Evolutionary conservation across 768 basidiomycete species (phyloP).

Genomic region (Termitomyces sp.): DNA sequence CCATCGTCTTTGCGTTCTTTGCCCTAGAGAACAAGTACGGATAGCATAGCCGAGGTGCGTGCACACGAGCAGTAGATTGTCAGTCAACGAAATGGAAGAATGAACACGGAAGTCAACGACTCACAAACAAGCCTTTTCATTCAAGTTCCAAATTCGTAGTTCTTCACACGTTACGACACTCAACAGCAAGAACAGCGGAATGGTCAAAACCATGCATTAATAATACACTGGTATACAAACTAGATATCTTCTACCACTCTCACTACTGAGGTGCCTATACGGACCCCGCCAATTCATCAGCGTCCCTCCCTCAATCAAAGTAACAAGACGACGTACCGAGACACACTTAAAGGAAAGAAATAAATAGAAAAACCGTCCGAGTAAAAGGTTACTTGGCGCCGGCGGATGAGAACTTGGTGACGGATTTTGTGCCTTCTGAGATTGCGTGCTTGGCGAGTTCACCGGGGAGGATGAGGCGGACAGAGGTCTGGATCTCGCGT

Average conservation of each 20-base stretch:
- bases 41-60: no score
- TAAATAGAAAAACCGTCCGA: neutral
- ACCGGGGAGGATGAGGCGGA: conserved; percentile 93
- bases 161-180: no score
- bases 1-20: no score
- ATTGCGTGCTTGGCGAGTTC: conserved; percentile 99
- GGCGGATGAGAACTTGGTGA: conserved; percentile 60
- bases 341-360: conserved; percentile 6
- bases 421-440: conserved; percentile 79
- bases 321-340: conserved; percentile 1
- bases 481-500: conserved; percentile 96
- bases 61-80: no score
- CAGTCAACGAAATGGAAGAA: no score
- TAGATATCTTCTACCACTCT: conserved; percentile 16
- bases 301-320: fast-evolving
- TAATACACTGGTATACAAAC: conserved; percentile 22
- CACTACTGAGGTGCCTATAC: conserved; percentile 15
- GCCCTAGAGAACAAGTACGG: no score
- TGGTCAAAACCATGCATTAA: conserved; percentile 9
- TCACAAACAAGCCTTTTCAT: no score
- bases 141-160: no score
- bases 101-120: no score
- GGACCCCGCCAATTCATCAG: neutral
- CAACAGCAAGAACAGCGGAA: neutral
- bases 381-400: conserved; percentile 44